Evolutionary conservation across 306 rosid species (phyloP).

Genomic region (Castanea mollissima): DNA sequence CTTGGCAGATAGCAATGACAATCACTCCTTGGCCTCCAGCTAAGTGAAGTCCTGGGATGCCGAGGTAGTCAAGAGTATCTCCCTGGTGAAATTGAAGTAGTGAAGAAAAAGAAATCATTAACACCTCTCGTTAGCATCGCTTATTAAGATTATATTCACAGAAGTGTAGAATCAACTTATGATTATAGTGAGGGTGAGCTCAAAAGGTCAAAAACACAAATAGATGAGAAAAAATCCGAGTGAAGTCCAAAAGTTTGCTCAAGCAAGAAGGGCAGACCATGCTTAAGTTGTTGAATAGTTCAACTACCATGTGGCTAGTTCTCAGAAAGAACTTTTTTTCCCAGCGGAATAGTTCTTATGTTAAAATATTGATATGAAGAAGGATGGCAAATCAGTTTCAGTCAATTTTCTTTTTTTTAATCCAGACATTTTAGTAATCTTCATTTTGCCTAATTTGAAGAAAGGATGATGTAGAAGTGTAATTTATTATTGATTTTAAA

Average conservation of each 20-base stretch:
- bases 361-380: neutral
- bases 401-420: neutral
- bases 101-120: conserved; percentile 11
- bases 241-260: neutral
- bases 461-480: neutral
- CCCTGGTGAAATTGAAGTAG: conserved; percentile 54
- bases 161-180: neutral
- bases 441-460: neutral
- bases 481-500: neutral
- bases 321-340: neutral
- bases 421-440: neutral
- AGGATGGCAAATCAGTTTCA: neutral
- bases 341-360: neutral
- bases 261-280: neutral
- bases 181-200: neutral
- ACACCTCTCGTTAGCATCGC: neutral
- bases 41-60: conserved; percentile 86
- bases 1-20: conserved; percentile 95
- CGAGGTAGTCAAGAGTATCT: conserved; percentile 90
- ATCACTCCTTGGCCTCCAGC: conserved; percentile 97
- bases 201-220: neutral
- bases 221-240: neutral
- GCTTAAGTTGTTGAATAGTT: neutral
- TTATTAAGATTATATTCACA: neutral
- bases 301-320: neutral